phyloP scores from a whole-genome alignment of 1,284 basidiomycete genomes.

The Xerocomus alliaceus region DNA sequence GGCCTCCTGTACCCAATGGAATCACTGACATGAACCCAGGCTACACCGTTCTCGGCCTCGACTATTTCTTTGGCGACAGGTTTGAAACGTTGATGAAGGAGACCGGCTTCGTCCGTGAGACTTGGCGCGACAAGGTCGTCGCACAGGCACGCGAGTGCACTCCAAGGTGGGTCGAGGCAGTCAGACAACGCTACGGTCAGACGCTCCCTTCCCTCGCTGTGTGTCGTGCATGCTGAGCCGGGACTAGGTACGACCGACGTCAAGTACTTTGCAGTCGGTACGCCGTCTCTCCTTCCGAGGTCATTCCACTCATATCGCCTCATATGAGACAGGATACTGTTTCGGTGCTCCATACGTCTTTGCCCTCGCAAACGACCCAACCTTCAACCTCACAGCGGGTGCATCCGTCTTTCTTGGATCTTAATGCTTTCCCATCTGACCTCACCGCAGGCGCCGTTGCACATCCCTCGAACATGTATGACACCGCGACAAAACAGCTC shows the following conservation, averaged over 20 bases:
- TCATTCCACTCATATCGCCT: background rate
- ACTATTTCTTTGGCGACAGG: slow-evolving; percentile 64
- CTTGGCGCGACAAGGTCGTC: slow-evolving; percentile 49
- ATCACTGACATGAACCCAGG: slow-evolving; percentile 43
- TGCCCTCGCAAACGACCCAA: slow-evolving; percentile 51
- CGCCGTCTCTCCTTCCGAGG: background rate
- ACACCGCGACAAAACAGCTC: slow-evolving; percentile 40
- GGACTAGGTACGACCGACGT: slow-evolving; percentile 31
- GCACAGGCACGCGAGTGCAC: slow-evolving; percentile 45
- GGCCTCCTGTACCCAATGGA: background rate
- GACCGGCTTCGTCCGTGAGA: slow-evolving; percentile 47
- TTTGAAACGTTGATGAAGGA: slow-evolving; percentile 45
- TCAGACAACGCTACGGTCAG: slow-evolving; percentile 52
- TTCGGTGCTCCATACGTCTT: slow-evolving; percentile 63
- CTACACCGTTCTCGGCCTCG: slow-evolving; percentile 58
- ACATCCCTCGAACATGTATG: slow-evolving; percentile 51
- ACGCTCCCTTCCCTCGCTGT: no score
- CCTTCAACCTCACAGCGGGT: slow-evolving; percentile 53
- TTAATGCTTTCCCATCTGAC: background rate
- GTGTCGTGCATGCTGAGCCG: background rate
- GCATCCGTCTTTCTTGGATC: slow-evolving; percentile 4
- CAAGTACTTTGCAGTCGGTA: slow-evolving; percentile 50
- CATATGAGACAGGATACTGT: slow-evolving; percentile 67
- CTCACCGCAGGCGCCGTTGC: slow-evolving; percentile 54
- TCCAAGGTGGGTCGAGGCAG: slow-evolving; percentile 58